Base-by-base conservation (phyloP, 495 filamentous ascomycete genomes). In the Achaetomiella virescens region DNA sequence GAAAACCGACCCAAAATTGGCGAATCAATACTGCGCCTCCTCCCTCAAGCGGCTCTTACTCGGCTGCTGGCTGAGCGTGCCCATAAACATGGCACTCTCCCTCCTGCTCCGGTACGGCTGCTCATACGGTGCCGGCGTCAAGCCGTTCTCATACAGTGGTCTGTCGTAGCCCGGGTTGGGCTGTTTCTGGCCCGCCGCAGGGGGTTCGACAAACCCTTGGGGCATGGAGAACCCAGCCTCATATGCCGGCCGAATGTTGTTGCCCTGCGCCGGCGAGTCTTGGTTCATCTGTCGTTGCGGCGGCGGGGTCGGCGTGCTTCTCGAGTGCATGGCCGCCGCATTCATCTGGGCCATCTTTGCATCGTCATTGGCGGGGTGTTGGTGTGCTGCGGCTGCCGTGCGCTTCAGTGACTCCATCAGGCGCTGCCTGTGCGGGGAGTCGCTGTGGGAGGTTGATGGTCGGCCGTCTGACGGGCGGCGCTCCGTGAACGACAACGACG, bases 1-100 rank as follows among this genome's bases (percentile, higher is more conserved):
- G 15, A 12, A 15, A 44, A n/a, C 6, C 10, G 36, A n/a, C 6
- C 36, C 11, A 18, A 27, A 41, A 18, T 8, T 20, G 2, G 2
- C 42, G n/a, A 8, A 7, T 37, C 59, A 68, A 21, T 62, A 67
- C 42, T 64, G 68, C 8, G 66, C 65, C 60, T 77, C 74, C 35
- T 78, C 76, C 12, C 75, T 66, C 15, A 78, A 46, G 6, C 72
- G 74, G 48, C 76, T 75, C 63, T 71, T 77, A 5, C 71, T 73
- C 25, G 66, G 64, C 59, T 75, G 73, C 21, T 76, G 71, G 55
- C 61, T 74, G 48, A 77, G 66, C 8, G 64, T 72, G 18, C 70
- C 71, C 72, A 75, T 73, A 45, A 75, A 73, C 70, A 78, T 75
- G 18, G 66, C 31, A 58, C 76, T 78, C 60, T 78, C 75, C 37